These are phyloP conservation scores for Pyrenochaeta sp. DNA, from an alignment of 2,329 filamentous ascomycete species.

Conservation along the genomic window DNA sequence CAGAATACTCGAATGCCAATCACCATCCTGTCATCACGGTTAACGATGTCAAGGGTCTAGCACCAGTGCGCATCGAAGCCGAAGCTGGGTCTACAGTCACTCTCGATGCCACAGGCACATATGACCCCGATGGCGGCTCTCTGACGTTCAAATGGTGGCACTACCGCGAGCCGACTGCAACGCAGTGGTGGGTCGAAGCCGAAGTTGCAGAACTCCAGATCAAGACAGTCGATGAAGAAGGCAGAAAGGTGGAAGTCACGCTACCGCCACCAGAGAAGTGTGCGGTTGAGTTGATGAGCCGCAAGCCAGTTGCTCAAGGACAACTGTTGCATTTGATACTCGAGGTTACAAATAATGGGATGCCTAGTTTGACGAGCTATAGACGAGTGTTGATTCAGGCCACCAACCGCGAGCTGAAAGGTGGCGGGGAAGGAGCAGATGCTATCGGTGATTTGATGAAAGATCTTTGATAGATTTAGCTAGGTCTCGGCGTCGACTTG, in stretches of 20 bases:
- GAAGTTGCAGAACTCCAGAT: slow-evolving; percentile 52
- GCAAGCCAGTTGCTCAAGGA: slow-evolving; percentile 49
- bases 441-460: slow-evolving; percentile 11
- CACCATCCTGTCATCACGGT: slow-evolving; percentile 59
- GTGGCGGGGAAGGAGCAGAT: slow-evolving; percentile 17
- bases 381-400: slow-evolving; percentile 52
- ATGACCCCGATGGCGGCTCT: slow-evolving; percentile 55
- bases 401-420: slow-evolving; percentile 40
- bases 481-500: no score
- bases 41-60: slow-evolving; percentile 49
- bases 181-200: slow-evolving; percentile 53
- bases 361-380: slow-evolving; percentile 57
- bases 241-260: slow-evolving; percentile 45
- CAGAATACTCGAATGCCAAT: slow-evolving; percentile 48
- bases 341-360: slow-evolving; percentile 56
- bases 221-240: slow-evolving; percentile 36
- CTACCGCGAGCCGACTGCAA: slow-evolving; percentile 54
- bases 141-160: slow-evolving; percentile 61
- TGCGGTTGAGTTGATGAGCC: slow-evolving; percentile 48
- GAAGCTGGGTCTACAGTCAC: slow-evolving; percentile 50
- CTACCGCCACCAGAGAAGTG: slow-evolving; percentile 53
- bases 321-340: slow-evolving; percentile 60
- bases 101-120: slow-evolving; percentile 56
- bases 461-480: slow-evolving; percentile 5
- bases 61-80: slow-evolving; percentile 51